Conservation (phyloP, 768 basidiomycete species). For the Tulasnella sp. region DNA sequence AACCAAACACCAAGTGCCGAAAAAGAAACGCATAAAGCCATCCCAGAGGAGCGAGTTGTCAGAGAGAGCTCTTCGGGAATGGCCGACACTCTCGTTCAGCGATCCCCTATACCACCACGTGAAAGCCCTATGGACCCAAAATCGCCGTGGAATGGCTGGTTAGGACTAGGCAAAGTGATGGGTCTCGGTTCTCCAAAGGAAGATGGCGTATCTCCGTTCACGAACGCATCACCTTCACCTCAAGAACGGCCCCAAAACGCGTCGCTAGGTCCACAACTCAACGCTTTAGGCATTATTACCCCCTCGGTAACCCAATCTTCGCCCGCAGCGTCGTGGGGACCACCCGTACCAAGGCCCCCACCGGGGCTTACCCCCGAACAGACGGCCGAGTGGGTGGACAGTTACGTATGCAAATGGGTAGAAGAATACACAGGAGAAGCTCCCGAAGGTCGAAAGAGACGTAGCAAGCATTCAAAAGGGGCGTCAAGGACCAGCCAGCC, state of each 20-base stretch:
- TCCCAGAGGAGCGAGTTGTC: background rate
- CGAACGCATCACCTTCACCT: background rate
- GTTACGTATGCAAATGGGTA: constrained; percentile 22
- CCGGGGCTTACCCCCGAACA: constrained; percentile 15
- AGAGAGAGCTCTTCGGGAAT: background rate
- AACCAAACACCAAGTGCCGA: background rate
- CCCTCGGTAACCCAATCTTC: background rate
- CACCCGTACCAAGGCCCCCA: constrained; percentile 11
- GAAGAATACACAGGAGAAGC: background rate
- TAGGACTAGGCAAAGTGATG: background rate
- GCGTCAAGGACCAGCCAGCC: background rate
- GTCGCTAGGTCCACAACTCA: background rate
- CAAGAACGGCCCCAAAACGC: background rate
- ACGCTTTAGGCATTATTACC: background rate
- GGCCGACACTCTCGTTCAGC: background rate
- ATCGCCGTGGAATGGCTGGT: constrained; percentile 1
- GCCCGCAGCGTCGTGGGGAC: background rate
- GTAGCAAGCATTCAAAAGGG: background rate
- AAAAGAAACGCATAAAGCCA: background rate
- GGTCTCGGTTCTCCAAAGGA: background rate
- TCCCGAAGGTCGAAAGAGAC: constrained; percentile 4
- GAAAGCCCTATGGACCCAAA: background rate
- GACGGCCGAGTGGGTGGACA: constrained; percentile 24
- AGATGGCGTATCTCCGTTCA: background rate
- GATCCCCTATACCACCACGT: background rate